Percentiles rank a stretch among this genome's conserved stretches.
Evolutionary conservation across 2,329 filamentous ascomycete genomes (phyloP).

Genomic region (Zymoseptoria pseudotritici): DNA sequence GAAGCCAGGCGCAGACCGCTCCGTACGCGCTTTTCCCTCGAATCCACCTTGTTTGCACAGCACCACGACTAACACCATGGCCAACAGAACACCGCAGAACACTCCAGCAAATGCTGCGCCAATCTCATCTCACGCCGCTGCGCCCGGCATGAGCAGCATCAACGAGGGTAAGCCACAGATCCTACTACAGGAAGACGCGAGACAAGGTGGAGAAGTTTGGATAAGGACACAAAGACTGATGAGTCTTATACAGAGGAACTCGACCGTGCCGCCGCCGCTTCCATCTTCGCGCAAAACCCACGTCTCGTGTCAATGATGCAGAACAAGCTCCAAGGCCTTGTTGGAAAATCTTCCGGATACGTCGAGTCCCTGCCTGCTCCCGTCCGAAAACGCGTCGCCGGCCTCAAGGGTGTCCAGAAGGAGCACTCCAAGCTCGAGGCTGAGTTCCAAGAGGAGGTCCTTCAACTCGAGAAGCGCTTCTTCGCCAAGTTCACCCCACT

Average conservation of each 20-base stretch:
- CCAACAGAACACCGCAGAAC: conserved; percentile 87
- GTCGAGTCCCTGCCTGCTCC: conserved; percentile 87
- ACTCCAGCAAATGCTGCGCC: conserved; percentile 92
- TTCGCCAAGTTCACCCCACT: conserved; percentile 97
- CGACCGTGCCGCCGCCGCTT: conserved; percentile 77
- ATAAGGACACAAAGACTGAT: background rate
- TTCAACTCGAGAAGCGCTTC: conserved; percentile 98
- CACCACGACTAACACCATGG: conserved; percentile 23
- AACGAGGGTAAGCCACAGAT: conserved; percentile 71
- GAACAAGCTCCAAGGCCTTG: conserved; percentile 84
- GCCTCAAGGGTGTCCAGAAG: conserved; percentile 96
- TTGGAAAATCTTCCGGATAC: conserved; percentile 93
- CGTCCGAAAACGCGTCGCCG: conserved; percentile 87
- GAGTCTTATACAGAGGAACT: conserved; percentile 64
- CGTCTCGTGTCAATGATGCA: conserved; percentile 95
- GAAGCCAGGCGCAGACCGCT: conserved; percentile 7
- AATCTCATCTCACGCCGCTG: conserved; percentile 94
- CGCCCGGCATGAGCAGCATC: conserved; percentile 89
- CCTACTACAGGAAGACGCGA: background rate
- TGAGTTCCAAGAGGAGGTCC: conserved; percentile 96
- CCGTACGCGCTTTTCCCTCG: conserved; percentile 7
- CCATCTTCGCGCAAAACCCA: conserved; percentile 92
- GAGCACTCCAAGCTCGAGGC: conserved; percentile 97
- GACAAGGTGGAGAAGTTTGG: background rate
- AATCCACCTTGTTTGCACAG: background rate